phyloP scores from a whole-genome alignment of 148 eudicot genomes.

The Fagopyrum homotropicum region DNA sequence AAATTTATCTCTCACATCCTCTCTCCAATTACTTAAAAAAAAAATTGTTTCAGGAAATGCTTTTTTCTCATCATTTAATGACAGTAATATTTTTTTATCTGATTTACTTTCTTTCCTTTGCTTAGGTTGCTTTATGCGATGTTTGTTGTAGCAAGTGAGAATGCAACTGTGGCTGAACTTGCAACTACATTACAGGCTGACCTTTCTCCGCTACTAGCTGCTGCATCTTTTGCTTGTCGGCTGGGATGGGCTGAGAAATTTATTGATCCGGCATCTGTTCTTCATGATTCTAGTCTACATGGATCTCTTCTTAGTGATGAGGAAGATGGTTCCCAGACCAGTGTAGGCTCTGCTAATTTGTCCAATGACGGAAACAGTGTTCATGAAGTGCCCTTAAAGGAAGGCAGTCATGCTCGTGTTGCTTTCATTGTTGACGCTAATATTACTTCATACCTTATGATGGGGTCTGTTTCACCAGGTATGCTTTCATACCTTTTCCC shows the following conservation, averaged over 20 bases:
- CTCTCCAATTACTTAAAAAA: not conserved
- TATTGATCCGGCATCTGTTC: slow-evolving; percentile 80
- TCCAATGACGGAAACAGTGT: slow-evolving; percentile 37
- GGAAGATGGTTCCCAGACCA: slow-evolving; percentile 55
- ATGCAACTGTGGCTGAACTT: slow-evolving; percentile 93
- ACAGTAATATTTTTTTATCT: slow-evolving; percentile 14
- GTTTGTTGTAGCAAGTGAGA: slow-evolving; percentile 96
- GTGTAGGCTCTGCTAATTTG: slow-evolving; percentile 40
- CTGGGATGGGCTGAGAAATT: slow-evolving; percentile 96
- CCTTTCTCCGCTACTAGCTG: slow-evolving; percentile 82
- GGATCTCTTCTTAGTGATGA: slow-evolving; percentile 68
- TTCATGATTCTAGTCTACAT: slow-evolving; percentile 53
- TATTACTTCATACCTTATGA: slow-evolving; percentile 97
- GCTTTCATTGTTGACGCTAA: slow-evolving; percentile 98
- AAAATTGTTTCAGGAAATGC: slow-evolving; percentile 1
- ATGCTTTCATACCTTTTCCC: slow-evolving; percentile 14
- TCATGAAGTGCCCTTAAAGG: slow-evolving; percentile 52
- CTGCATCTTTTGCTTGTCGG: slow-evolving; percentile 98
- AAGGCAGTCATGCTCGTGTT: slow-evolving; percentile 60
- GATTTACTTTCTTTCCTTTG: slow-evolving; percentile 15
- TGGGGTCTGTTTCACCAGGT: slow-evolving; percentile 99
- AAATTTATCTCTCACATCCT: not conserved
- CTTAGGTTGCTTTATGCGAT: slow-evolving; percentile 91
- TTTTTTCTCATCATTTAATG: slow-evolving; percentile 14
- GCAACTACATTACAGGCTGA: slow-evolving; percentile 93